Evolutionary conservation across 345 rosid genomes (phyloP), one percentile per base, ranked within the genome.

Genomic region (Odontarrhena argentea): DNA sequence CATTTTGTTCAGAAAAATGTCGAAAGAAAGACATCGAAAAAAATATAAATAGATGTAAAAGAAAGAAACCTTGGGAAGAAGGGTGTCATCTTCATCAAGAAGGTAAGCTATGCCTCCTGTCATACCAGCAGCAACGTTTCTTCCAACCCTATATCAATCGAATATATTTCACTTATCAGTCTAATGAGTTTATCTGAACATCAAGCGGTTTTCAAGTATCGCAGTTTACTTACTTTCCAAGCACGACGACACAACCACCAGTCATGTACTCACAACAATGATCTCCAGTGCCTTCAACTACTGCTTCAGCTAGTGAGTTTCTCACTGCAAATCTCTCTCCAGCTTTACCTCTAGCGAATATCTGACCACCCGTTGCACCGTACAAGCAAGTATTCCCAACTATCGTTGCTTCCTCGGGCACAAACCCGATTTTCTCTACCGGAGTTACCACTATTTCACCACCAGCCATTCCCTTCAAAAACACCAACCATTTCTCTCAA

Each of bases 101-200:
- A 94, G 76, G 67, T 94, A 94, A 41, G 96, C 87, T 80, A 94
- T 78, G 32, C 99, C 99, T 74, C 99, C 99, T 1, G 99, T 94
- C 99, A 94, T 94, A 64, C 99, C 99, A 26, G 99, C 99, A 79
- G 97, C 97, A 48, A 94, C 99, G 57, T 94, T 94, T 82, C 99
- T 83, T 58, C 99, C 99, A 74, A 91, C 97, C 64, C 99, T 94
- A 87, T 68, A 51, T 77, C 70, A 74, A 18, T 65, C 1, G 12
- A 78, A 42, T 48, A 38, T 63, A 61, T 48, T 52, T 24, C 32
- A 37, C 11, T 25, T 7, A 3, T 69, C 26, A 46, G 15, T 41
- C 34, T 0, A 48, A 18, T 32, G n/a, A 18, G 6, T 40, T 40
- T 51, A 6, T 5, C 10, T 6, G 2, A 22, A 34, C 12, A 3